Conservation (phyloP, 352 stramenopile species). For the Phytophthora pini region DNA sequence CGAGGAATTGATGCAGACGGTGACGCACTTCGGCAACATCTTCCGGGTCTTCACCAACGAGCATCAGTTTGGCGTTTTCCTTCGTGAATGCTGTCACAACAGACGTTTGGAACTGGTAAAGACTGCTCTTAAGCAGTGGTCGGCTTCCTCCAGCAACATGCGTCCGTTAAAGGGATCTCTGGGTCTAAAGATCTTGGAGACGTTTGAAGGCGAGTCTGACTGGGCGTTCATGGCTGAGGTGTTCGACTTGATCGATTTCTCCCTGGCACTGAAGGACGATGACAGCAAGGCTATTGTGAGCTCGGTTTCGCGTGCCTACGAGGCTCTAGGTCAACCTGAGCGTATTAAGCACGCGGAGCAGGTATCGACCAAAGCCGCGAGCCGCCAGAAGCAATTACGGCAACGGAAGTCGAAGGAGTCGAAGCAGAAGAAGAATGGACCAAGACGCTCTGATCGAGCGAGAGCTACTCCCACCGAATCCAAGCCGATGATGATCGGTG, state of each 20-base stretch:
- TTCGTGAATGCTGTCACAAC: slow-evolving; percentile 49
- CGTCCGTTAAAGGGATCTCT: slow-evolving; percentile 35
- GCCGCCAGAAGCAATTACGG: slow-evolving; percentile 30
- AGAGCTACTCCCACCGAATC: not conserved
- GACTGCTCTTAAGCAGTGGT: slow-evolving; percentile 40
- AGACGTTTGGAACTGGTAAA: slow-evolving; percentile 40
- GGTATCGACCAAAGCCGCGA: slow-evolving; percentile 16
- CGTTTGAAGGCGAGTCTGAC: slow-evolving; percentile 42
- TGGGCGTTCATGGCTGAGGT: slow-evolving; percentile 40
- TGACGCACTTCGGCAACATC: slow-evolving; percentile 37
- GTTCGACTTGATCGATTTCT: slow-evolving; percentile 44
- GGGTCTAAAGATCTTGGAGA: slow-evolving; percentile 29
- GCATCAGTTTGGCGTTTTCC: slow-evolving; percentile 45
- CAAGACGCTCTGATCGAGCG: not conserved
- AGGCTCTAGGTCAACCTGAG: slow-evolving; percentile 36
- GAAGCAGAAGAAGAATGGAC: slow-evolving; percentile 8
- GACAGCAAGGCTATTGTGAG: slow-evolving; percentile 34
- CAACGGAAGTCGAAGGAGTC: slow-evolving; percentile 11
- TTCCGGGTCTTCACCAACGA: slow-evolving; percentile 46
- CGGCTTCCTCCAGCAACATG: slow-evolving; percentile 21
- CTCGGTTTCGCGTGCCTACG: slow-evolving; percentile 38
- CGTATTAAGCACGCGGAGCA: slow-evolving; percentile 23
- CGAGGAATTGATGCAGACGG: slow-evolving; percentile 39
- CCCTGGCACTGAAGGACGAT: slow-evolving; percentile 24
- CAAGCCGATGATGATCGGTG: slow-evolving; percentile 30